Conservation (phyloP, 306 rosid genomes). For the Oxytropis ochrocephala region DNA sequence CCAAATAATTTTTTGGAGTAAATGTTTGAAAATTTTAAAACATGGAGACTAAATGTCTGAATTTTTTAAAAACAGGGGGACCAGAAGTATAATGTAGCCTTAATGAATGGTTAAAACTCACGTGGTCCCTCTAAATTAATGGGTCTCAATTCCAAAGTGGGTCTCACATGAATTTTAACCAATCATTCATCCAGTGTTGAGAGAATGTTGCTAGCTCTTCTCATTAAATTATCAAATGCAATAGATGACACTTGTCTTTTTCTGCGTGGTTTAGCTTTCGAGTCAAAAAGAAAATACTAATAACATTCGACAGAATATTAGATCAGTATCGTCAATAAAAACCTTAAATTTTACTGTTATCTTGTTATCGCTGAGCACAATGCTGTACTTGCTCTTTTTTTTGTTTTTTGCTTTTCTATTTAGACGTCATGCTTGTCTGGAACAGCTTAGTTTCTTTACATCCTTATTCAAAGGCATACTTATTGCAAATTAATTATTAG, state of each 20-base stretch:
- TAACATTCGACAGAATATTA: background rate
- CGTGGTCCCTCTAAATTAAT: too few relatives aligned
- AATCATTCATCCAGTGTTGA: too few relatives aligned
- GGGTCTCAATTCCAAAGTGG: too few relatives aligned
- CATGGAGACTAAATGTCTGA: too few relatives aligned
- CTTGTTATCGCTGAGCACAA: background rate
- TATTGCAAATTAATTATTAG: background rate
- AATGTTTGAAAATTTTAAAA: too few relatives aligned
- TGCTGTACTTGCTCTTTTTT: background rate
- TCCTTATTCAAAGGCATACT: background rate
- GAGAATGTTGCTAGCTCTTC: too few relatives aligned
- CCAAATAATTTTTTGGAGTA: too few relatives aligned
- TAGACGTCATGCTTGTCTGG: background rate
- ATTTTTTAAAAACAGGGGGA: too few relatives aligned
- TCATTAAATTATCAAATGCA: background rate
- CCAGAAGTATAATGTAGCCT: too few relatives aligned
- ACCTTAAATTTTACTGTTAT: too few relatives aligned
- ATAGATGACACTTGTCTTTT: constrained; percentile 5
- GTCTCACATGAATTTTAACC: too few relatives aligned
- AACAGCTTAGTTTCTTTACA: background rate
- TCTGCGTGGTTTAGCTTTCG: background rate
- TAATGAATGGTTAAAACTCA: too few relatives aligned
- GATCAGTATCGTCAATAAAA: background rate
- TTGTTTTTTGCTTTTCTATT: background rate
- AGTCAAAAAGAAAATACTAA: background rate